Base-by-base conservation (phyloP, 352 stramenopile genomes). In the Globisporangium yorkense region DNA sequence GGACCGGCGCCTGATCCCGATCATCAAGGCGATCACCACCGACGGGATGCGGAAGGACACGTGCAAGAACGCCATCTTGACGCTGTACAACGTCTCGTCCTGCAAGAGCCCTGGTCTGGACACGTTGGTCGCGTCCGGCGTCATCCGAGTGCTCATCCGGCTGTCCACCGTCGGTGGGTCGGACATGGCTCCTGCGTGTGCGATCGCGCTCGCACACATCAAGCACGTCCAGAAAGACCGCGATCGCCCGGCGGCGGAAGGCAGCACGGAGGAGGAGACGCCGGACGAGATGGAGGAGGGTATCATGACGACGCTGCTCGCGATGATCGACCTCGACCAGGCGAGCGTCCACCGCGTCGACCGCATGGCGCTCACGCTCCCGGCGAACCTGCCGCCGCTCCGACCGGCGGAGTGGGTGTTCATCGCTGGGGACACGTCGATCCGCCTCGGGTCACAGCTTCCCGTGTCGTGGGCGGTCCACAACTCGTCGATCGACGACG, bases 271-370 rank as follows among this genome's bases (percentile, higher is more conserved):
- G 4, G 55, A 35, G 1, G 69, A 77, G 21, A 51, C 73, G 27
- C 63, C 70, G 6, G 74, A 88, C 41, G 70, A 84, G 39, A 87
- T 92, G 75, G 77, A 90, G 31, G 74, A 79, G 31, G 84, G 84
- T 13, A 74, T 91, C 9, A 67, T 93, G 29, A 67, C 68, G 7
- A 83, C 81, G n/a, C 60, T 93, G 31, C 49, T 93, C 37, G 71
- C 84, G 2, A 90, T 93, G 84, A 84, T 90, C 54, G 84, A 93
- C 39, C 66, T 91, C 15, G 81, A 91, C 51, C 75, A 71, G 21
- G 54, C 71, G 9, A 78, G 63, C 21, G 87, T 93, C 24, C 79
- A 89, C 61, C 77, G 78, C 9, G 74, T 89, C 13, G 84, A 93
- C 41, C 77, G 77, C 49, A 68, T 87, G 59, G 81, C 81, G 0